A percentile compares a stretch with the other conserved stretches of the same genome.
Evolutionary conservation across 2,329 filamentous ascomycete genomes (phyloP).

Genomic region (Dactylellina cionopaga): DNA sequence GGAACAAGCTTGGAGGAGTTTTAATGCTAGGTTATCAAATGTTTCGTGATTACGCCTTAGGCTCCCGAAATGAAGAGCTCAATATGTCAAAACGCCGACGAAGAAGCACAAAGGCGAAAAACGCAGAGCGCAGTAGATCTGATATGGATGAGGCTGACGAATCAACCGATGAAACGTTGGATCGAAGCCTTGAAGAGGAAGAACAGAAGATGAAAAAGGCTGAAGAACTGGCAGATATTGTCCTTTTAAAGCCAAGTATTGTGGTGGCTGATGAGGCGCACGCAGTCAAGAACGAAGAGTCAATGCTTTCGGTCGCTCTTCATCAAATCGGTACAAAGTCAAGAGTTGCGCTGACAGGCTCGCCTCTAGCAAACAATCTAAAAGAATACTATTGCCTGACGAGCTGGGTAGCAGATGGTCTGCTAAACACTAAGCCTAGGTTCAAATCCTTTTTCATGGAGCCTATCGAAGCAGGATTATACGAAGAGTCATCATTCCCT

Average conservation of each 20-base stretch:
- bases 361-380: conserved; percentile 84
- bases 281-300: conserved; percentile 73
- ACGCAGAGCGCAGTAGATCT: neutral
- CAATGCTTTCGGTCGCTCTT: conserved; percentile 68
- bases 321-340: conserved; percentile 72
- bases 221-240: conserved; percentile 6
- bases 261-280: conserved; percentile 90
- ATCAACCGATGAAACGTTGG: neutral
- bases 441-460: conserved; percentile 76
- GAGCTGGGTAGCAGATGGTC: conserved; percentile 85
- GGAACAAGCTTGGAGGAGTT: conserved; percentile 53
- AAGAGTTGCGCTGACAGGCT: conserved; percentile 85
- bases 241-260: conserved; percentile 73
- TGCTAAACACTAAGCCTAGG: conserved; percentile 72
- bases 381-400: conserved; percentile 83
- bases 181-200: neutral
- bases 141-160: neutral
- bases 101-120: neutral
- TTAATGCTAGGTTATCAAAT: conserved; percentile 33
- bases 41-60: conserved; percentile 17
- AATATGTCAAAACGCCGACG: neutral
- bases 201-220: conserved; percentile 58
- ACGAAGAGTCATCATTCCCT: conserved; percentile 68
- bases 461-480: conserved; percentile 78
- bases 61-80: neutral